A percentile compares a stretch with the other conserved stretches of the same genome.
phyloP scores from a whole-genome alignment of 2,329 filamentous ascomycete species.

The Clonostachys rosea region DNA sequence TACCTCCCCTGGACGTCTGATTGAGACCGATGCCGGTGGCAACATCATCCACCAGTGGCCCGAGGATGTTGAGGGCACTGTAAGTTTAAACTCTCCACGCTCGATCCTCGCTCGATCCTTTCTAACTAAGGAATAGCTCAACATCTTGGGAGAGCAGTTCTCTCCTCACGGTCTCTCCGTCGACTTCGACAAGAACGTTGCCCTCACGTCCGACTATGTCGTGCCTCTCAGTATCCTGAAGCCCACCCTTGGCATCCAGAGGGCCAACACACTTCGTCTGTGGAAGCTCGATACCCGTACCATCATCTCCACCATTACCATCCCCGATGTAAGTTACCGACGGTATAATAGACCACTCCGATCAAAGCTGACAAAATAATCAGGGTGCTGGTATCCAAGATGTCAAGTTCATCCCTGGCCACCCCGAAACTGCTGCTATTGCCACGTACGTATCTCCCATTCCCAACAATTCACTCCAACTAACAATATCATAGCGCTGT shows the following conservation, averaged over 20 bases:
- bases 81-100: constrained; percentile 1
- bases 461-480: background rate
- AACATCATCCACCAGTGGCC: constrained; percentile 61
- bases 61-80: constrained; percentile 43
- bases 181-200: constrained; percentile 52
- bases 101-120: background rate
- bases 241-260: constrained; percentile 47
- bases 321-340: constrained; percentile 39
- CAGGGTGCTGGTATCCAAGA: constrained; percentile 57
- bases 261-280: constrained; percentile 53
- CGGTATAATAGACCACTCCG: background rate
- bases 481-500: constrained; percentile 33
- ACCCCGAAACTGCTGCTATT: constrained; percentile 51
- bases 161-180: constrained; percentile 55
- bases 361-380: background rate
- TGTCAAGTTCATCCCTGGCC: constrained; percentile 60
- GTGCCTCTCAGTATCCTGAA: constrained; percentile 58
- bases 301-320: constrained; percentile 54
- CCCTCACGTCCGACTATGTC: constrained; percentile 59
- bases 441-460: constrained; percentile 33
- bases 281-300: constrained; percentile 49
- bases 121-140: constrained; percentile 26
- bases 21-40: constrained; percentile 54
- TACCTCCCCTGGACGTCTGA: constrained; percentile 52
- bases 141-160: constrained; percentile 56